Percentiles rank a stretch among this genome's conserved stretches.
phyloP scores from a whole-genome alignment of 176 grass and related monocot genomes.

The Carex scoparia region DNA sequence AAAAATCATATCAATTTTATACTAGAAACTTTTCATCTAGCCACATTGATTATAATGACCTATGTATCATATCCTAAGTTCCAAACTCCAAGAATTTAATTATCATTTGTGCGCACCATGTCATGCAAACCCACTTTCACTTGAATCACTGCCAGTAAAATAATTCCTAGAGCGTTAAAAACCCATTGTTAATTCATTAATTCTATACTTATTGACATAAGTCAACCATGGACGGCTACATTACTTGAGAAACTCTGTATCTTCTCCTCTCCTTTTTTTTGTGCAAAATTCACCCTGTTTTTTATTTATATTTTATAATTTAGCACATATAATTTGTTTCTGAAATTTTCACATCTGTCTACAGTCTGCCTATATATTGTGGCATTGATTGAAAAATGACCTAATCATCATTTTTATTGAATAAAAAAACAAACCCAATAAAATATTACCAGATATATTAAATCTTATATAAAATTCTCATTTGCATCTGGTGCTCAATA shows the following conservation, averaged over 20 bases:
- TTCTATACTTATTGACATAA: background rate
- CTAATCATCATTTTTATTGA: background rate
- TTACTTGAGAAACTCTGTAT: background rate
- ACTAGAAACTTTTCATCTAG: conserved; percentile 3
- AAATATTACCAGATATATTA: background rate
- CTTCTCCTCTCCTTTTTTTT: too few relatives aligned
- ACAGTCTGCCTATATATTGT: background rate
- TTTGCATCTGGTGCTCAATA: background rate
- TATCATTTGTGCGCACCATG: conserved; percentile 4
- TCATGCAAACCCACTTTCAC: conserved; percentile 10
- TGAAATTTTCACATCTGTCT: background rate
- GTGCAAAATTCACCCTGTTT: background rate
- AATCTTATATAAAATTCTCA: background rate
- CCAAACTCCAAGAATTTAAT: background rate
- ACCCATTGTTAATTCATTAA: background rate
- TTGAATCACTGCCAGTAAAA: background rate
- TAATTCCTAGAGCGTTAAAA: conserved; percentile 8
- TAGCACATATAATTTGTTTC: background rate
- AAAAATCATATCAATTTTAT: background rate
- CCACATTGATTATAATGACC: background rate
- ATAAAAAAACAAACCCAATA: background rate
- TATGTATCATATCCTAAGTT: background rate
- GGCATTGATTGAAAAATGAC: background rate
- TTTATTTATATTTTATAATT: background rate
- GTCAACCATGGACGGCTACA: conserved; percentile 5